Percentiles rank a stretch among this genome's conserved stretches.
Evolutionary conservation across 1,284 basidiomycete species (phyloP).

Genomic region (Ustilago esculenta): DNA sequence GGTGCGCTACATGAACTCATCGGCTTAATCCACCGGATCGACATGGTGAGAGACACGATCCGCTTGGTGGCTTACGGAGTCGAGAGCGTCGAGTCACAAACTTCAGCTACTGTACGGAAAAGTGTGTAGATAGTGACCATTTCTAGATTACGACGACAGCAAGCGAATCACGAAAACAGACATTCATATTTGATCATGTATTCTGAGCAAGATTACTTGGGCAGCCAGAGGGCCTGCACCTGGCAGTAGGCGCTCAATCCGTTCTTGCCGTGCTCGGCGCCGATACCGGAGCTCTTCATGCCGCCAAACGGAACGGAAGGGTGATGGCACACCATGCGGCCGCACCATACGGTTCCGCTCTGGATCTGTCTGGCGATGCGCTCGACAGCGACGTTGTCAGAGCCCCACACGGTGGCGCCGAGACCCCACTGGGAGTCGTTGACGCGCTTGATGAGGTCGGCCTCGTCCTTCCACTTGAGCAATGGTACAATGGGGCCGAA

Average conservation of each 20-base stretch:
- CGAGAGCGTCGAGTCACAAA: no score
- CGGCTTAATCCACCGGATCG: no score
- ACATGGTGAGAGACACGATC: no score
- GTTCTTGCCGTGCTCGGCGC: slow-evolving; percentile 21
- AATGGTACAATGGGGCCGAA: slow-evolving; percentile 50
- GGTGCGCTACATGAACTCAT: slow-evolving; percentile 17
- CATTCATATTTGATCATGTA: no score
- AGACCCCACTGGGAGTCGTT: slow-evolving; percentile 46
- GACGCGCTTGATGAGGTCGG: slow-evolving; percentile 35
- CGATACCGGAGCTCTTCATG: slow-evolving; percentile 35
- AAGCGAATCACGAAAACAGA: no score
- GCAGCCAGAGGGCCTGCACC: slow-evolving; percentile 18
- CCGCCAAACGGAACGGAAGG: slow-evolving; percentile 43
- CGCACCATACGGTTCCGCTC: slow-evolving; percentile 34
- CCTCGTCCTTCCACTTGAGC: slow-evolving; percentile 50
- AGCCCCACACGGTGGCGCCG: slow-evolving; percentile 34
- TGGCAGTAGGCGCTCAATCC: slow-evolving; percentile 24
- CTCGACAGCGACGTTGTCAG: slow-evolving; percentile 19
- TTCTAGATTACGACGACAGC: no score
- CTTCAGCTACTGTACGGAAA: no score
- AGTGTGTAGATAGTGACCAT: no score
- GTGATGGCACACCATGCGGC: slow-evolving; percentile 7
- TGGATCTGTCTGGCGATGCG: slow-evolving; percentile 40
- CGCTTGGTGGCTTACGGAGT: no score
- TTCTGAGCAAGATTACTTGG: no score